Evolutionary conservation across 768 basidiomycete genomes (phyloP), one percentile per base, ranked within the genome.

Genomic region (Sporobolomyces phaffii): DNA sequence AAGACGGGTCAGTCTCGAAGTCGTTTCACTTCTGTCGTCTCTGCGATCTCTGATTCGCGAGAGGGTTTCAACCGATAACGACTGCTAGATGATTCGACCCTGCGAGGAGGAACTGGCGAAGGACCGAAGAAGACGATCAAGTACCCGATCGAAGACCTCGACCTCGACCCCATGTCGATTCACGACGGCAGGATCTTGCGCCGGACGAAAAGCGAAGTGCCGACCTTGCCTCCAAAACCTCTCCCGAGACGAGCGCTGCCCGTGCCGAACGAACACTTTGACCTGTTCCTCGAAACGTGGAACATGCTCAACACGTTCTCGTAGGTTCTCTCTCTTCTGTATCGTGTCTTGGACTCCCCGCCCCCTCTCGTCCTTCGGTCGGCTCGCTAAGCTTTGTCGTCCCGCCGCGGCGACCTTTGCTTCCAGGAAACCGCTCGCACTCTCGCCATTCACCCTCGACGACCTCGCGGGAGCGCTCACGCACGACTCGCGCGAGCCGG

Each of bases 281-380:
- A 97, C 76, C 80, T 82, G 13, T 91, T 97, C 77, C 78, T 98
- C 34, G 87, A 90, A 87, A 80, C 85, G 13, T 99, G 93, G 93
- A 92, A 90, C 78, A 94, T 94, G 77, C 78, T 98, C 61, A 87
- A 90, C 59, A 87, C 91, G 58, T 93, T 93, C 78, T 91, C 92
- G 96, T 96, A 76, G 73, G 85, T 78, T 34, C 22, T 68, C 47
- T 64, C 34, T 11, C 52, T 22, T 36, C 50, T 43, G 65, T 60
- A 54, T 36, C 4, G 20, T 38, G 31, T 1, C 26, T 22, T 10
- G 22, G n/a, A n/a, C n/a, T n/a, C n/a, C n/a, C n/a, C n/a, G n/a
- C n/a, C n/a, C n/a, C n/a, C n/a, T n/a, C n/a, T n/a, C n/a, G n/a
- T n/a, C n/a, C n/a, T n/a, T n/a, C n/a, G n/a, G n/a, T n/a, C n/a